A percentile compares a stretch with the other conserved stretches of the same genome.
Conservation (phyloP, 768 basidiomycete species). For the Cyathus striatus region DNA sequence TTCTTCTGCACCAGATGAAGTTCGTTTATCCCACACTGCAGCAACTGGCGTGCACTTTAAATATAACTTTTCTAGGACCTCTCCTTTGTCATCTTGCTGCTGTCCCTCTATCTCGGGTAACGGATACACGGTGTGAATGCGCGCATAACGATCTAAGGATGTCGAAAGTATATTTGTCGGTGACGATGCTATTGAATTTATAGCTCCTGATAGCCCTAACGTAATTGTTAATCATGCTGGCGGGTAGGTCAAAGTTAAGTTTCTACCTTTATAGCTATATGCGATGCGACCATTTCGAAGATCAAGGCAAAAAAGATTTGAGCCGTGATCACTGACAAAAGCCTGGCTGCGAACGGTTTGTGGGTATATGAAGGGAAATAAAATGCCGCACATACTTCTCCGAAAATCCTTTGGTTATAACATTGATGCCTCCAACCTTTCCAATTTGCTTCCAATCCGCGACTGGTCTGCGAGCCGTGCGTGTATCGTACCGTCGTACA, state of each 20-base stretch:
- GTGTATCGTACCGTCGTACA: constrained; percentile 73
- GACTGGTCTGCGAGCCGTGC: constrained; percentile 63
- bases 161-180: constrained; percentile 53
- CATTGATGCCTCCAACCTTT: constrained; percentile 57
- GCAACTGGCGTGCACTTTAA: constrained; percentile 58
- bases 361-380: background rate
- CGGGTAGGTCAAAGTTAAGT: background rate
- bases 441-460: constrained; percentile 57
- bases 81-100: constrained; percentile 52
- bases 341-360: constrained; percentile 43
- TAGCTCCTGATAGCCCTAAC: constrained; percentile 63
- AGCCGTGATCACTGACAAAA: constrained; percentile 64
- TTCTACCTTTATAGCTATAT: constrained; percentile 64
- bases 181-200: constrained; percentile 58
- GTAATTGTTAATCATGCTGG: background rate
- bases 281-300: constrained; percentile 58
- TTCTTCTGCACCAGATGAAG: constrained; percentile 2
- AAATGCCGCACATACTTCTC: constrained; percentile 51
- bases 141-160: constrained; percentile 63
- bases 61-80: constrained; percentile 59
- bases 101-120: constrained; percentile 43
- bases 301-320: constrained; percentile 62
- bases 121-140: constrained; percentile 59
- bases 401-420: constrained; percentile 49
- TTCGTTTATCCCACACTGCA: constrained; percentile 53